Conservation (phyloP, 2,329 filamentous ascomycete genomes). For the Pseudocercospora fuligena region DNA sequence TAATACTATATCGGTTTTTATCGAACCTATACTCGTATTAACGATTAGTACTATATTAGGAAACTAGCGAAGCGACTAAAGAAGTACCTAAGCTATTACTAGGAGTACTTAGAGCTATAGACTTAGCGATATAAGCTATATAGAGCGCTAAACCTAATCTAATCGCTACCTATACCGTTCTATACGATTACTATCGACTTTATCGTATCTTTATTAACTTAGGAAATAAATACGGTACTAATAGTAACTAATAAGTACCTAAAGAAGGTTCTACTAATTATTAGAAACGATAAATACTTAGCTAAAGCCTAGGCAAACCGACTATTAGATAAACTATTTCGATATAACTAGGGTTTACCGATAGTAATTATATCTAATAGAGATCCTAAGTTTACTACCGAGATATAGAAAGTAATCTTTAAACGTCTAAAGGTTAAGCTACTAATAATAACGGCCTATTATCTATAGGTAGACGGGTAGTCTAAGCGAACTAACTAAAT, state of each 20-base stretch:
- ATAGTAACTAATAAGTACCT: neutral
- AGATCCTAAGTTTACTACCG: conserved; percentile 9
- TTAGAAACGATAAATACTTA: neutral
- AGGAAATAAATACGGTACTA: neutral
- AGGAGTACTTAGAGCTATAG: too few relatives aligned
- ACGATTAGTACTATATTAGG: too few relatives aligned
- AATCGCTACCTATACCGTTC: neutral
- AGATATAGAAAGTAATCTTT: conserved; percentile 6
- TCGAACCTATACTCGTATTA: too few relatives aligned
- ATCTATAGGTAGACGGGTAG: conserved; percentile 11
- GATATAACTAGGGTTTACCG: conserved; percentile 4
- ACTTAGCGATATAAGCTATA: neutral
- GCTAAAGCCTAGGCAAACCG: neutral
- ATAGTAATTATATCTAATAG: conserved; percentile 8
- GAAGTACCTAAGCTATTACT: too few relatives aligned
- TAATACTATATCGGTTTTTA: too few relatives aligned
- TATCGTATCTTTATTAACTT: neutral
- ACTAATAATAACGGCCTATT: conserved; percentile 10
- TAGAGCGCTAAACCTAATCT: neutral
- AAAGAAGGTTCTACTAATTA: too few relatives aligned
- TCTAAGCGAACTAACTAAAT: conserved; percentile 17
- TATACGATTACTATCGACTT: too few relatives aligned
- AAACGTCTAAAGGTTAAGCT: neutral
- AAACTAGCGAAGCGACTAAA: too few relatives aligned
- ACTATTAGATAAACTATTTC: conserved; percentile 7